These are phyloP conservation scores for Cajanus cajan DNA, from an alignment of 306 rosid genomes.

Conservation along the genomic window DNA sequence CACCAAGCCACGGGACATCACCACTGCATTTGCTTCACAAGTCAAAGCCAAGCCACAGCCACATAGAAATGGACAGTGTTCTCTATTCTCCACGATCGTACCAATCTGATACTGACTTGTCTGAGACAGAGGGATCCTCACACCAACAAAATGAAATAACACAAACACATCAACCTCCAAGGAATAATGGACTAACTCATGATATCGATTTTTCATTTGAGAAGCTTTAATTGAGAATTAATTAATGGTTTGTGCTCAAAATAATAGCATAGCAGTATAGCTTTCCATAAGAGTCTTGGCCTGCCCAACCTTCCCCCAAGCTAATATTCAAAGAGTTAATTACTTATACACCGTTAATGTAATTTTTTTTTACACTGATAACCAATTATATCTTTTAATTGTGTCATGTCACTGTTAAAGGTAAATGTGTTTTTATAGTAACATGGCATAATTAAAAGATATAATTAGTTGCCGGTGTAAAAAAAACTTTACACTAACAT, in stretches of 20 bases:
- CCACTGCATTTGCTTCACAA: constrained; percentile 58
- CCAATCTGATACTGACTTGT: constrained; percentile 58
- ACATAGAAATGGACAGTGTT: constrained; percentile 39
- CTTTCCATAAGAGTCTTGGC: background rate
- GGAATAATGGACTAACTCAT: constrained; percentile 19
- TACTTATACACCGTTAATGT: too few relatives aligned
- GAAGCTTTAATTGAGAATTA: constrained; percentile 24
- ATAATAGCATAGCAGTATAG: background rate
- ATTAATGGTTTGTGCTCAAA: background rate
- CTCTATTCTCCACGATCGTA: constrained; percentile 49
- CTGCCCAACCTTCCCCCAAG: too few relatives aligned
- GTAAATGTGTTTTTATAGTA: too few relatives aligned
- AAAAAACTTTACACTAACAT: too few relatives aligned
- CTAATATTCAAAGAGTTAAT: too few relatives aligned
- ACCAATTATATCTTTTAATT: too few relatives aligned
- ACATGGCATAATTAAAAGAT: too few relatives aligned
- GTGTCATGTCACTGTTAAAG: too few relatives aligned
- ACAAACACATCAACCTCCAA: background rate
- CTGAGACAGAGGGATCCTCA: constrained; percentile 36
- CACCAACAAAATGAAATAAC: constrained; percentile 2
- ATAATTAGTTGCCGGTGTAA: too few relatives aligned
- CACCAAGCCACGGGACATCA: constrained; percentile 62
- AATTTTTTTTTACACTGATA: too few relatives aligned
- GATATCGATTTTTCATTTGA: constrained; percentile 52
- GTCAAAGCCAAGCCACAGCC: constrained; percentile 40